Conservation (phyloP, 257 asterid genomes). For the Orobanche coerulescens region DNA sequence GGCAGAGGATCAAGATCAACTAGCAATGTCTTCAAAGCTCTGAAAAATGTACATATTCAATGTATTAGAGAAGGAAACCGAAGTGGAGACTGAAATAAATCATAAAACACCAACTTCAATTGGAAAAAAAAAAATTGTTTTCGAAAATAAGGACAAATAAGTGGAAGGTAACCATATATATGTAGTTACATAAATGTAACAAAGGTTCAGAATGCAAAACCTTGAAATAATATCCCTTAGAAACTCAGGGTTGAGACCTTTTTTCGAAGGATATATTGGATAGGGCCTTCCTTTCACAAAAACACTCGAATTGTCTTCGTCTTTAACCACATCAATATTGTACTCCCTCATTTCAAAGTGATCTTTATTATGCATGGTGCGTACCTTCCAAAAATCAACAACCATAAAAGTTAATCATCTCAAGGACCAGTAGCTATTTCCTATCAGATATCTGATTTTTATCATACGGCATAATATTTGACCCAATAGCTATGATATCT, state of each 20-base stretch:
- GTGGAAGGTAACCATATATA: conserved; percentile 8
- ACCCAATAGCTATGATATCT: neutral
- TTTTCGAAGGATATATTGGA: conserved; percentile 93
- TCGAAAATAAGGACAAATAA: conserved; percentile 2
- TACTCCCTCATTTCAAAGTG: conserved; percentile 92
- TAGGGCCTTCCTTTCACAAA: conserved; percentile 73
- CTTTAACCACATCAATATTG: conserved; percentile 61
- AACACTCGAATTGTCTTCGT: conserved; percentile 51
- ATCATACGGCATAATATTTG: neutral
- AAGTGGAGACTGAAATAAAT: conserved; percentile 6
- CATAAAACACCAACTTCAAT: neutral
- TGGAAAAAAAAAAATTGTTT: neutral
- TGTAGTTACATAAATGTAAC: conserved; percentile 13
- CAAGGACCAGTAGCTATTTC: neutral
- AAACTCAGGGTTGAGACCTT: conserved; percentile 67
- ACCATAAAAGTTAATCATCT: conserved; percentile 15
- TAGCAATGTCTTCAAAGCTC: conserved; percentile 67
- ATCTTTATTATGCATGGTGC: conserved; percentile 49
- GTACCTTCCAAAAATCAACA: conserved; percentile 51
- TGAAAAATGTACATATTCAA: conserved; percentile 30
- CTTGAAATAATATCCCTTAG: conserved; percentile 72
- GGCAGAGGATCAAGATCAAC: conserved; percentile 80
- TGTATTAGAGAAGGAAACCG: conserved; percentile 19
- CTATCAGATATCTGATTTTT: neutral
- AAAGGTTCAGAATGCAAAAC: conserved; percentile 33